A percentile compares a stretch with the other conserved stretches of the same genome.
Evolutionary conservation across 1,284 basidiomycete genomes (phyloP).

Genomic region (Uromyces viciae-fabae): DNA sequence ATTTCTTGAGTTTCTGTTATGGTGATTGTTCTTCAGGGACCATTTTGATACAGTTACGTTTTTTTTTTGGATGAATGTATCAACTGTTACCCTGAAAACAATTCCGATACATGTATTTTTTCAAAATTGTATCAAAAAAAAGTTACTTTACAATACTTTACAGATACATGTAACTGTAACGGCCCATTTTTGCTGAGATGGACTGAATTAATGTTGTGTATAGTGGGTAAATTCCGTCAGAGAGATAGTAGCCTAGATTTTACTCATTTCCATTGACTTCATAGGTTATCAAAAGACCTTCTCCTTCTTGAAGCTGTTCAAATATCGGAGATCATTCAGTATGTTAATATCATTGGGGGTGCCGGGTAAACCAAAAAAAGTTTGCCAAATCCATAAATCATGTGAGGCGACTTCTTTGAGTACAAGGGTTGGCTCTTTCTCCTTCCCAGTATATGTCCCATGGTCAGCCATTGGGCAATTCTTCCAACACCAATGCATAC

Average conservation of each 20-base stretch:
- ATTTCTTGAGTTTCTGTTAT: no score
- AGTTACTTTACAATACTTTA: no score
- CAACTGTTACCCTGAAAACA: no score
- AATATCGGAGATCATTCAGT: not conserved
- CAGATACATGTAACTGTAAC: no score
- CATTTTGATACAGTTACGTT: no score
- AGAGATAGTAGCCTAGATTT: not conserved
- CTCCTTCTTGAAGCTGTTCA: not conserved
- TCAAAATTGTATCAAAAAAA: no score
- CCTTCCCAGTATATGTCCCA: not conserved
- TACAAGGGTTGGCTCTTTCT: not conserved
- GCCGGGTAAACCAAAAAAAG: conserved; percentile 14
- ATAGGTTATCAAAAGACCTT: not conserved
- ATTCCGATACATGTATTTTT: no score
- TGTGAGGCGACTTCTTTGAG: not conserved
- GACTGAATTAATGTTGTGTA: not conserved
- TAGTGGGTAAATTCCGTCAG: not conserved
- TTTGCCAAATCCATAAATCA: conserved; percentile 7
- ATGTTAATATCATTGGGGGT: conserved; percentile 27
- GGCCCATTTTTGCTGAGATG: no score
- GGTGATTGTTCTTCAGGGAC: no score
- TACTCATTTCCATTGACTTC: not conserved
- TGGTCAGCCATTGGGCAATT: conserved; percentile 9
- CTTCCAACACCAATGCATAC: conserved; percentile 15
- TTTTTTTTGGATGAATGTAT: no score